These are phyloP conservation scores for Chiua virens DNA, from an alignment of 768 basidiomycete species.

Conservation along the genomic window DNA sequence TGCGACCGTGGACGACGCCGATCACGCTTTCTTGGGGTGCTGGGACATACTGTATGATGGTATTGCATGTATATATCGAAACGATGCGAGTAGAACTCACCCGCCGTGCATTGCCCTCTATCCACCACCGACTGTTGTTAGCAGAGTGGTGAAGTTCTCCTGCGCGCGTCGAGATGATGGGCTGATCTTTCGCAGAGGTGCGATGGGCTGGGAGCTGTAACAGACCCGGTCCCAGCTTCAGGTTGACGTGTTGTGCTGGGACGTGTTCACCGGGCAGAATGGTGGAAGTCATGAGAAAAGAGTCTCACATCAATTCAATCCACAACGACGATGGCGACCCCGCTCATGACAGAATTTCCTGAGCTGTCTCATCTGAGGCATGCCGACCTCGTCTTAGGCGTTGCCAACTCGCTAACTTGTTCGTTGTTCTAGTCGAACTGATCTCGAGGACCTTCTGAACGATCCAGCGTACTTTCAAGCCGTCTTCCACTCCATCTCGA, in stretches of 20 bases:
- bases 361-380: constrained; percentile 75
- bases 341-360: constrained; percentile 64
- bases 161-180: constrained; percentile 62
- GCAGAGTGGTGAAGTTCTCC: constrained; percentile 67
- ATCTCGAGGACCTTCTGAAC: constrained; percentile 84
- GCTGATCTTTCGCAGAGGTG: constrained; percentile 12
- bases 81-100: constrained; percentile 46
- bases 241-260: constrained; percentile 70
- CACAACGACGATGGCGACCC: constrained; percentile 29
- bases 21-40: constrained; percentile 88
- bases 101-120: constrained; percentile 82
- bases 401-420: constrained; percentile 7
- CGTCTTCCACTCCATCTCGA: constrained; percentile 74
- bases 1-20: constrained; percentile 74
- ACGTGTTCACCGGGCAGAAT: constrained; percentile 84
- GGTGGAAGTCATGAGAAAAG: constrained; percentile 44
- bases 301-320: neutral
- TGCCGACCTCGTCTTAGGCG: constrained; percentile 24
- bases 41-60: constrained; percentile 73
- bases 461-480: constrained; percentile 88
- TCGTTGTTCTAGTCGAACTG: constrained; percentile 62
- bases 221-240: constrained; percentile 86
- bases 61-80: neutral
- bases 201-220: constrained; percentile 45
- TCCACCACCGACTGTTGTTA: constrained; percentile 82